Percentiles rank a stretch among this genome's conserved stretches.
These are phyloP conservation scores for Aspergillus sp. DNA, from an alignment of 2,329 filamentous ascomycete genomes.

Conservation along the genomic window DNA sequence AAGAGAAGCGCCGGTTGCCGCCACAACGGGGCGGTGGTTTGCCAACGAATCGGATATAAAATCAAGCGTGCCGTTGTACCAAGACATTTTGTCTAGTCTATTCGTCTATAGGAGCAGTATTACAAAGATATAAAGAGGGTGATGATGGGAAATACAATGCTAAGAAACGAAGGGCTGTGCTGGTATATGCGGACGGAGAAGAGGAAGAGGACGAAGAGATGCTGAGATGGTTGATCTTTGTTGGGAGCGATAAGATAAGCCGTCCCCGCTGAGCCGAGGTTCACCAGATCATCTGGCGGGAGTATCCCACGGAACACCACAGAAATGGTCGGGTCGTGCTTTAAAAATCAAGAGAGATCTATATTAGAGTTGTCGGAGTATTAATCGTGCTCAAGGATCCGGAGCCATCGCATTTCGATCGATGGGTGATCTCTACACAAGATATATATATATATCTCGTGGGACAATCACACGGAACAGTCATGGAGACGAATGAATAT, in stretches of 20 bases:
- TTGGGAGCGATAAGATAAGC: slow-evolving; percentile 1
- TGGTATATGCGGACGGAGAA: neutral
- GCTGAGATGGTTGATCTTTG: neutral
- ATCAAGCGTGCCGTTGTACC: slow-evolving; percentile 35
- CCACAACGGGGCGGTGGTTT: slow-evolving; percentile 30
- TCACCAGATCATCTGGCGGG: neutral
- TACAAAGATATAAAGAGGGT: slow-evolving; percentile 1
- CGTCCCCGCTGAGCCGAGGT: slow-evolving; percentile 1
- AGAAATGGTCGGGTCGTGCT: too few relatives aligned
- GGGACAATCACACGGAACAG: too few relatives aligned
- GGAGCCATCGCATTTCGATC: too few relatives aligned
- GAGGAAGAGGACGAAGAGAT: neutral
- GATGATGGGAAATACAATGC: neutral
- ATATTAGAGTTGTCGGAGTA: too few relatives aligned
- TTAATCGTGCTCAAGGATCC: too few relatives aligned
- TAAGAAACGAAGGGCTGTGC: neutral
- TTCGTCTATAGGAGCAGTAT: neutral
- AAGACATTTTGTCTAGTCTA: slow-evolving; percentile 25
- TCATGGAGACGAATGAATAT: too few relatives aligned
- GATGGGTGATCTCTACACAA: too few relatives aligned
- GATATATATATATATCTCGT: too few relatives aligned
- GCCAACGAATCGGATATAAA: slow-evolving; percentile 32
- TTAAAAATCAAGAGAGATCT: too few relatives aligned
- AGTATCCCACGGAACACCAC: too few relatives aligned
- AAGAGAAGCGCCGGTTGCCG: slow-evolving; percentile 35